phyloP scores from a whole-genome alignment of 2,329 filamentous ascomycete species.

The Beauveria asiatica region DNA sequence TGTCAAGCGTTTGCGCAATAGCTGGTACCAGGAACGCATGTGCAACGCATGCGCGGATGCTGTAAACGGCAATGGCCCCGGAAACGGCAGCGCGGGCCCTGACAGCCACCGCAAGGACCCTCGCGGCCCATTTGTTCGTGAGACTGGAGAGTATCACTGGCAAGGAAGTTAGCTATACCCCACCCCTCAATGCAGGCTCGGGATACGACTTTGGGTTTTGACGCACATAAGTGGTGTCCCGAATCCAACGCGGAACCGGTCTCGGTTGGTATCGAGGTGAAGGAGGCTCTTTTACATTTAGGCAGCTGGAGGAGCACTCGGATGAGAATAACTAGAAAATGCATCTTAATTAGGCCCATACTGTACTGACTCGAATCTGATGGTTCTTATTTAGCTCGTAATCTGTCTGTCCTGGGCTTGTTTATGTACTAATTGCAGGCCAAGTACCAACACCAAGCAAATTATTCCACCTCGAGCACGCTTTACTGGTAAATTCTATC shows the following conservation, averaged over 20 bases:
- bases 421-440: too few relatives aligned
- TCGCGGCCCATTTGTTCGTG: background rate
- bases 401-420: too few relatives aligned
- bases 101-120: background rate
- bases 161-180: background rate
- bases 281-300: background rate
- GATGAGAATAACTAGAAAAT: background rate
- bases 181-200: too few relatives aligned
- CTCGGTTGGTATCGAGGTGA: background rate
- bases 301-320: background rate
- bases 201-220: background rate
- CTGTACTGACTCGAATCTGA: background rate
- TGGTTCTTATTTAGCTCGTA: background rate
- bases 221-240: background rate
- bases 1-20: slow-evolving; percentile 55
- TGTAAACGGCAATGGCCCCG: background rate
- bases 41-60: background rate
- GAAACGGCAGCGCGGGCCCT: background rate
- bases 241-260: too few relatives aligned
- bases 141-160: background rate
- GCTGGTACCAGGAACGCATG: slow-evolving; percentile 40
- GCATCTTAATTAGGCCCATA: background rate
- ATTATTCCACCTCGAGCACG: too few relatives aligned
- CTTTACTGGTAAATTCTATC: background rate
- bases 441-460: too few relatives aligned